Base-by-base conservation (phyloP, 345 rosid genomes). In the Rhodamnia argentea region DNA sequence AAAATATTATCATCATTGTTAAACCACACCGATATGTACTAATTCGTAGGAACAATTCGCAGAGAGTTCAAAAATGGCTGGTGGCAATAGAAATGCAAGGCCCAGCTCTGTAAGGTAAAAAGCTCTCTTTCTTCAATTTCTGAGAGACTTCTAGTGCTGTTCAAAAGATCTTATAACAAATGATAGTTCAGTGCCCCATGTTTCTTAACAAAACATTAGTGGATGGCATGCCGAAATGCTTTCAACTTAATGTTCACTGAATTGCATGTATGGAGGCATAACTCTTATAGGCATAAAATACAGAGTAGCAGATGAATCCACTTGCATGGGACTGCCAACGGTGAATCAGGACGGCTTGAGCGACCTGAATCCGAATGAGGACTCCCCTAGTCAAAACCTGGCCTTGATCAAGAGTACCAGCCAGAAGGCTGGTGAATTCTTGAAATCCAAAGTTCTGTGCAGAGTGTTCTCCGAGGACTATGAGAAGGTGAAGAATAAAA, bases 381-480 rank as follows among this genome's bases (percentile, higher is more conserved):
- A 64, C 44, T 64, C 78, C 78, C 40, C 40, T 10, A 32, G 44
- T 44, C 78, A 64, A 32, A 64, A 64, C 44, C 9, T 8, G 78
- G 44, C 78, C 84, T 85, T 64, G 74, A 56, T 56, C 47, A 85
- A 64, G 44, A 64, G 78, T 64, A 8, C 13, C 44, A 64, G 78
- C 78, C 78, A 32, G 78, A 64, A 86, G 78, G 78, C 78, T 16
- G 24, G 78, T 64, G 55, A 84, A 82, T 84, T 42, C 83, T 52
- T 84, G 56, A 86, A 86, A 57, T 64, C 81, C 60, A 50, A 47
- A 58, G 75, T 86, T n/a, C 85, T 74, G 50, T 42, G 56, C 88
- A 64, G 85, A 37, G 85, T 83, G 14, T 86, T 52, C 52, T 86
- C 88, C 4, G 88, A 83, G 88, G 88, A 86, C 85, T 83, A 83